Evolutionary conservation across 2,329 filamentous ascomycete genomes (phyloP).

Genomic region (Trichoderma sp.): DNA sequence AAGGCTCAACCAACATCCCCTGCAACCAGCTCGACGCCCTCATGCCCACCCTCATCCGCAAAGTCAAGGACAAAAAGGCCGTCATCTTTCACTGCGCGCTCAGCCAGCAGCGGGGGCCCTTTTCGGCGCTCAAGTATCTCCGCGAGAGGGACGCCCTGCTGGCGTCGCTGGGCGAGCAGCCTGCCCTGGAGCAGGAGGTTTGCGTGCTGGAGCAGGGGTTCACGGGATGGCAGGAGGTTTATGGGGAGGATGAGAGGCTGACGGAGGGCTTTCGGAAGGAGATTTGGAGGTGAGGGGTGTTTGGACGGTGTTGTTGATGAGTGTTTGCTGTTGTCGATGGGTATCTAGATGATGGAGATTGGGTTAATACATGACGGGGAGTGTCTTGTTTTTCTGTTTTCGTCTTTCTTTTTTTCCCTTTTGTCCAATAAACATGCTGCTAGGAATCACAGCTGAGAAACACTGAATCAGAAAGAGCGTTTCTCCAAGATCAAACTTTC

Average conservation of each 20-base stretch:
- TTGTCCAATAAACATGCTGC: not conserved
- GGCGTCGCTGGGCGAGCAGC: constrained; percentile 35
- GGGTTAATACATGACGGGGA: not conserved
- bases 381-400: not conserved
- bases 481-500: not conserved
- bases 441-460: not conserved
- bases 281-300: constrained; percentile 64
- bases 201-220: constrained; percentile 85
- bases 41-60: constrained; percentile 80
- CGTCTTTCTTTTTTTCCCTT: not conserved
- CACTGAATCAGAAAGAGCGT: not conserved
- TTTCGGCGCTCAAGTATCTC: constrained; percentile 78
- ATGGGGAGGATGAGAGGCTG: constrained; percentile 74
- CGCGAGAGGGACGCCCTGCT: constrained; percentile 63
- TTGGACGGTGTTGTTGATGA: not conserved
- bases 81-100: constrained; percentile 95
- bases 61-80: constrained; percentile 72
- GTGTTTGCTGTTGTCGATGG: not conserved
- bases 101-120: constrained; percentile 86
- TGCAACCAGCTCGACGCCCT: constrained; percentile 70
- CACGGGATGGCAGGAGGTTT: constrained; percentile 82
- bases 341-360: not conserved
- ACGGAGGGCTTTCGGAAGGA: constrained; percentile 85
- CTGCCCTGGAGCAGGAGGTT: constrained; percentile 63
- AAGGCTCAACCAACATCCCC: constrained; percentile 73